These are phyloP conservation scores for Pichia scutulata DNA, from an alignment of 805 yeast genomes.

Conservation along the genomic window DNA sequence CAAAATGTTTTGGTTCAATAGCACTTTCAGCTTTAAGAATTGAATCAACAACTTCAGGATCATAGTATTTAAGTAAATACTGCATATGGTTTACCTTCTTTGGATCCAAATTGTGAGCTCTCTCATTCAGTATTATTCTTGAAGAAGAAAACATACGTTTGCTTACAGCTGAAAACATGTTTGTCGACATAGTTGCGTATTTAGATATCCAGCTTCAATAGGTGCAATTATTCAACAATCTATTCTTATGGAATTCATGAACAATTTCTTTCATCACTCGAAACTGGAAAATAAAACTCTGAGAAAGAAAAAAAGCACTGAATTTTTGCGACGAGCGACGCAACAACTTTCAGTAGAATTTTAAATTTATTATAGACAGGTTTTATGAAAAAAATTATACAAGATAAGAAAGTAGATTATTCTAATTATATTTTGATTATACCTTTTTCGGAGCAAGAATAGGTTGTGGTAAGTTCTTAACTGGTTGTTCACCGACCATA, in stretches of 20 bases:
- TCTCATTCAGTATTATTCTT: constrained; percentile 11
- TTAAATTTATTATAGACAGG: not conserved
- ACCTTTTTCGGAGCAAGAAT: constrained; percentile 12
- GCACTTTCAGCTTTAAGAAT: constrained; percentile 74
- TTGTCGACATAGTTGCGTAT: not conserved
- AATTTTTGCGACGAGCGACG: constrained; percentile 3
- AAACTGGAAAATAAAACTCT: not conserved
- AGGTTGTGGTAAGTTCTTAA: constrained; percentile 19
- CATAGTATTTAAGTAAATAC: constrained; percentile 65
- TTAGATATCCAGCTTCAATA: not conserved
- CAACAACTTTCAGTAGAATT: not conserved
- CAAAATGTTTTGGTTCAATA: constrained; percentile 58
- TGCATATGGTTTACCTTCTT: constrained; percentile 38
- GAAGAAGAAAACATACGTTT: constrained; percentile 14
- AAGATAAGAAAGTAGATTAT: not conserved
- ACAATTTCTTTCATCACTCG: not conserved
- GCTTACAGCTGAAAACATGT: not conserved
- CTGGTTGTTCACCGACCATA: constrained; percentile 14
- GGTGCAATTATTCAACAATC: not conserved
- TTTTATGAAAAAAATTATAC: not conserved
- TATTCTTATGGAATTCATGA: not conserved
- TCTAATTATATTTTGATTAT: not conserved
- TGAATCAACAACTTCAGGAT: constrained; percentile 73
- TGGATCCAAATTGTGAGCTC: constrained; percentile 14
- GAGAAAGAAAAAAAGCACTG: not conserved